phyloP scores from a whole-genome alignment of 768 basidiomycete species.

The Lactarius vividus region DNA sequence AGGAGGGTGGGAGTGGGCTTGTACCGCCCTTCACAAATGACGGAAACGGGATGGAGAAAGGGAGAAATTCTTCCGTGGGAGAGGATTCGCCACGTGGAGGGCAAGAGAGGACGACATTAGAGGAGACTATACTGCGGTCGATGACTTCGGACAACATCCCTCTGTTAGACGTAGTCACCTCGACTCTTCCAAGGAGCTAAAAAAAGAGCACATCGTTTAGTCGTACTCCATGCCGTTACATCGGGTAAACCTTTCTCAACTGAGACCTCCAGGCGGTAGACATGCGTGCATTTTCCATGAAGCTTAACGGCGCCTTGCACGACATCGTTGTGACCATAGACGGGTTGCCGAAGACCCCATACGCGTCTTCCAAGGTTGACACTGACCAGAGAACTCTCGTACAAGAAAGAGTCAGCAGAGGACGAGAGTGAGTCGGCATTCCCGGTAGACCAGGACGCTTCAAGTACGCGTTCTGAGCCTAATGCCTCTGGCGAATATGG shows the following conservation, averaged over 20 bases:
- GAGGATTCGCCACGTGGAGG: slow-evolving; percentile 15
- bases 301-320: slow-evolving; percentile 43
- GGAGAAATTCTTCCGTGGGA: slow-evolving; percentile 18
- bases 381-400: slow-evolving; percentile 40
- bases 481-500: slow-evolving; percentile 13
- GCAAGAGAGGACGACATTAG: slow-evolving; percentile 9
- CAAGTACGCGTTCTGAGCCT: slow-evolving; percentile 6
- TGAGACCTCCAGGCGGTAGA: slow-evolving; percentile 39
- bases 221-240: background rate
- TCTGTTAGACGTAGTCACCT: slow-evolving; percentile 35
- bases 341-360: slow-evolving; percentile 40
- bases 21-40: slow-evolving; percentile 33
- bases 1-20: slow-evolving; percentile 41
- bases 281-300: slow-evolving; percentile 36
- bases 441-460: background rate
- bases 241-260: slow-evolving; percentile 31
- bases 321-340: slow-evolving; percentile 42
- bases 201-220: slow-evolving; percentile 6
- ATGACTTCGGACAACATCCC: slow-evolving; percentile 26
- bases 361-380: slow-evolving; percentile 42
- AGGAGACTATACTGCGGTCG: slow-evolving; percentile 13
- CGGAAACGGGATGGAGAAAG: slow-evolving; percentile 43
- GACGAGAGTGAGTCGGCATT: slow-evolving; percentile 8
- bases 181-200: slow-evolving; percentile 41
- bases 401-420: slow-evolving; percentile 26